Evolutionary conservation across 805 yeast species (phyloP).

Genomic region (Vanderwaltozyma polyspora): DNA sequence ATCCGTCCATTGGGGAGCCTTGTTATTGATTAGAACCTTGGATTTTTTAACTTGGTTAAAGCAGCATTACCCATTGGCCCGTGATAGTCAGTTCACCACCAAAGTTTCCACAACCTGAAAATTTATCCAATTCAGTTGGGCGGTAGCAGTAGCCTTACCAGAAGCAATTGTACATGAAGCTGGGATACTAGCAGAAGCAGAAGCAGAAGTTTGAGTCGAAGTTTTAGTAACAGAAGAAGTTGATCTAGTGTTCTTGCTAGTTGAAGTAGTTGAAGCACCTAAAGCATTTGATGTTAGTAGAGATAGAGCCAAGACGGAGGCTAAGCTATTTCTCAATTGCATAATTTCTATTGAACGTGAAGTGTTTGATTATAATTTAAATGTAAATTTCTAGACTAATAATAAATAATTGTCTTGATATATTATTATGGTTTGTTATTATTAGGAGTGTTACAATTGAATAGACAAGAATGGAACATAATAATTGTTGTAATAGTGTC

Average conservation of each 20-base stretch:
- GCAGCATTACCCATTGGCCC: constrained; percentile 55
- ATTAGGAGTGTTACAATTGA: neutral
- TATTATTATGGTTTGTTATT: too few species aligned
- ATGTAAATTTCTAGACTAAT: too few species aligned
- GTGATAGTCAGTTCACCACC: constrained; percentile 66
- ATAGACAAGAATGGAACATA: neutral
- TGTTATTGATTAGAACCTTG: too few species aligned
- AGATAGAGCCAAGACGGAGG: neutral
- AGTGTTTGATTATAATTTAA: neutral
- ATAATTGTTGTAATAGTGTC: neutral
- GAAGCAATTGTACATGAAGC: constrained; percentile 53
- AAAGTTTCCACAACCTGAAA: constrained; percentile 66
- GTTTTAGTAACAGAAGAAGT: too few species aligned
- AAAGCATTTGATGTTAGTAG: constrained; percentile 1
- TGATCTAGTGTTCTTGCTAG: too few species aligned
- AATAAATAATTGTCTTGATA: too few species aligned
- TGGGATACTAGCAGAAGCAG: constrained; percentile 34
- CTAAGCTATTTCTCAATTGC: constrained; percentile 2
- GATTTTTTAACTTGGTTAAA: constrained; percentile 65
- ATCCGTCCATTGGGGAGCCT: too few species aligned
- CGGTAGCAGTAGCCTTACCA: constrained; percentile 57
- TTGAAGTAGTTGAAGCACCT: constrained; percentile 5
- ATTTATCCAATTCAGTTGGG: constrained; percentile 63
- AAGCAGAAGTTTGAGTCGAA: too few species aligned
- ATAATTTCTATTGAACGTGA: neutral